Evolutionary conservation across 129 eudicot species (phyloP), one percentile per base, ranked within the genome.

Genomic region (Pseudognaphalium luteoalbum): DNA sequence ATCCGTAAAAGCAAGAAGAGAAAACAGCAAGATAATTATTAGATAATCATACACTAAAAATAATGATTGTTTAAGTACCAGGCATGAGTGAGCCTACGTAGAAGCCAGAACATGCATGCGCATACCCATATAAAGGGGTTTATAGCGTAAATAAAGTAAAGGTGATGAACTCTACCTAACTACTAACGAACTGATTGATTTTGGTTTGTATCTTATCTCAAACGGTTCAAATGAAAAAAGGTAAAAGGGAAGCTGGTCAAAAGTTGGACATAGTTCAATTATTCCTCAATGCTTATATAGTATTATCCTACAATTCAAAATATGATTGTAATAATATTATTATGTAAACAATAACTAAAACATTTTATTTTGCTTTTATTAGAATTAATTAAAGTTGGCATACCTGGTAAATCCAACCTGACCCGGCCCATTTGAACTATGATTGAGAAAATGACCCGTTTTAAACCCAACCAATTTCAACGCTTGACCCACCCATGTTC

Each of bases 31-130:
- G 28, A 29, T 47, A 22, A 22, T 4, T 57, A 69, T 70, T 50
- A 16, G 74, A 70, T 47, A 47, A 47, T 47, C 39, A 50, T 19
- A 50, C 41, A 44, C 39, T 29, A 50, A 11, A 41, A 50, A 4
- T 70, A 44, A 42, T 70, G 25, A 47, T 47, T 44, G 60, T 70
- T 68, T 21, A 35, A 68, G 72, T 70, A 41, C 33, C 54, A 35
- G 20, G 57, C 34, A 32, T 32, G 34, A 25, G 7, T 19, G 32
- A 7, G 42, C 30, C 20, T 66, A 35, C 69, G 15, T 35, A 47
- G 50, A 66, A 34, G 72, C 41, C 15, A 28, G 4, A 47, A 37
- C 42, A 70, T 50, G 64, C 75, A 71, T 30, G 33, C 4, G 28
- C 63, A 51, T 29, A 50, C 22, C 62, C 33, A 28, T 6, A 22